Evolutionary conservation across 2,329 filamentous ascomycete genomes (phyloP), one percentile per base, ranked within the genome.

Genomic region (Fusarium fujikuroi): DNA sequence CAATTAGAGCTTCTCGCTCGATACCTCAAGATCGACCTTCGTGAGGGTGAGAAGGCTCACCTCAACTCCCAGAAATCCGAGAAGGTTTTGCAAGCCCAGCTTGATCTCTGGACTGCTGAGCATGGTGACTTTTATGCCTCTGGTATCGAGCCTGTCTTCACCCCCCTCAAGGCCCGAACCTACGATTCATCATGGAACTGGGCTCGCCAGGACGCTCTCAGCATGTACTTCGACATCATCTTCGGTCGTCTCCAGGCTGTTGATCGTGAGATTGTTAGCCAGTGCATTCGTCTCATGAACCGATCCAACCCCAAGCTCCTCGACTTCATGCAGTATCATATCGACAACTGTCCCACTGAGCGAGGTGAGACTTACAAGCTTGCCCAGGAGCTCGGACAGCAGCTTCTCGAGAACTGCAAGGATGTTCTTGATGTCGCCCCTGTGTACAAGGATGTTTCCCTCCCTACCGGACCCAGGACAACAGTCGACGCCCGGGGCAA

Each of bases 131-230:
- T 97, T 83, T 99, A 99, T 80, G 96, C 96, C 28, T 87, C 93
- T 32, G 96, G 96, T 58, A 98, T 99, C 73, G 94, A 97, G 83
- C 96, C 96, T 16, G 92, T 95, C 25, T 99, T 99, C 85, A 97
- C 93, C 80, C 87, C 94, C 9, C 90, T 98, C 72, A 99, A 99
- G 84, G 96, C 96, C 37, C 93, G 96, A 80, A 92, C 96, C 15
- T 99, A 99, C 84, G 96, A 99, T 82, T 98, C 96, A 0, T 97
- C 95, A 1, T 99, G 96, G 96, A 99, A 99, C 83, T 99, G 96
- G 96, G 96, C 95, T 70, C 92, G 96, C 59, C 96, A 99, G 82
- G 96, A 99, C 82, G 96, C 95, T 34, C 90, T 99, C 60, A 96
- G 89, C 86, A 99, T 99, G 95, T 99, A 96, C 87, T 99, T 95